A percentile compares a stretch with the other conserved stretches of the same genome.
phyloP scores from a whole-genome alignment of 352 stramenopile genomes.

The Globisporangium camurandrum region DNA sequence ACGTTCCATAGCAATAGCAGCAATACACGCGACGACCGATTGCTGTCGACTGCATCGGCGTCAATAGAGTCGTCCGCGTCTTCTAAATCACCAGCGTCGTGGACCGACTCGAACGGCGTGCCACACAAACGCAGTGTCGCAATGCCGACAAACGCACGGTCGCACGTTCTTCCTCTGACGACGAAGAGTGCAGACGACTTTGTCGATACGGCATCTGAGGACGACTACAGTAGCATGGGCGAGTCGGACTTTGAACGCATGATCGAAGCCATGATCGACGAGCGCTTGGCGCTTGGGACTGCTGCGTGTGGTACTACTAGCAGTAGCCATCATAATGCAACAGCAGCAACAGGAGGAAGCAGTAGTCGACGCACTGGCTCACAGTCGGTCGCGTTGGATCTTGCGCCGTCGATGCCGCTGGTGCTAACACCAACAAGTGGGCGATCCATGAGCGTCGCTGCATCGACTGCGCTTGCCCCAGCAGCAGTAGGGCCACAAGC shows the following conservation, averaged over 20 bases:
- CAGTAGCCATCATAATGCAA: no score
- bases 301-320: background rate
- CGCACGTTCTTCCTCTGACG: background rate
- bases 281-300: background rate
- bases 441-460: background rate
- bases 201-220: conserved; percentile 2
- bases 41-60: background rate
- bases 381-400: conserved; percentile 2
- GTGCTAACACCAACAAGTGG: background rate
- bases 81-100: no score
- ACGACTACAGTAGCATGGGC: conserved; percentile 6
- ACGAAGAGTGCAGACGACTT: background rate
- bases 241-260: conserved; percentile 13
- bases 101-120: no score
- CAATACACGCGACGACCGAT: no score
- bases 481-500: background rate
- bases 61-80: background rate
- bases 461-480: background rate
- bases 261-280: conserved; percentile 14
- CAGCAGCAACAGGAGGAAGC: no score
- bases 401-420: background rate
- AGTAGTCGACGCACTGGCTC: conserved; percentile 5
- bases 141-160: no score
- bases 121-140: no score
- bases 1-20: conserved; percentile 10